A percentile compares a stretch with the other conserved stretches of the same genome.
These are phyloP conservation scores for Peronospora farinosa DNA, from an alignment of 352 stramenopile species.

Conservation along the genomic window DNA sequence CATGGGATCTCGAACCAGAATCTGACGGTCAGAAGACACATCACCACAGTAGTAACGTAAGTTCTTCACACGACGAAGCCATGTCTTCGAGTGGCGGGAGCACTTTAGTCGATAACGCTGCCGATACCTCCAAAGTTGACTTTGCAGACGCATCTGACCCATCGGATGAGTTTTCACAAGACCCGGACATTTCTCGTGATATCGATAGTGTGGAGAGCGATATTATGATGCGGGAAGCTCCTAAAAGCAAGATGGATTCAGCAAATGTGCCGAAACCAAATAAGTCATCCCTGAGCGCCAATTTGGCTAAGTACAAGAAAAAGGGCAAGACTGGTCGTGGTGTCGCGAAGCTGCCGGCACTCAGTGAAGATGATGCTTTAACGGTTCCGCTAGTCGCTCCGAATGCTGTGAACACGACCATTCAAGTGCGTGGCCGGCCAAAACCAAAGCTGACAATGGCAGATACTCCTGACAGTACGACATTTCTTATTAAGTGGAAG, in stretches of 20 bases:
- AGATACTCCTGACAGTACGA: slow-evolving; percentile 75
- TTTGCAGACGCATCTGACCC: slow-evolving; percentile 28
- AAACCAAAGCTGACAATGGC: slow-evolving; percentile 74
- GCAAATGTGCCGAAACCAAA: slow-evolving; percentile 27
- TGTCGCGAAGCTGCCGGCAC: slow-evolving; percentile 53
- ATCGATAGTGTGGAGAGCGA: slow-evolving; percentile 52
- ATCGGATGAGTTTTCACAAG: slow-evolving; percentile 35
- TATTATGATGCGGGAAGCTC: slow-evolving; percentile 38
- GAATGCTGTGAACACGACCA: slow-evolving; percentile 76
- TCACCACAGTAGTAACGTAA: slow-evolving; percentile 1
- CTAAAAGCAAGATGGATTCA: slow-evolving; percentile 30
- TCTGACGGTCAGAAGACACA: slow-evolving; percentile 18
- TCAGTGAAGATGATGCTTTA: slow-evolving; percentile 51
- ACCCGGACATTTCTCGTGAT: slow-evolving; percentile 46
- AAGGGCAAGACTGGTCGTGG: slow-evolving; percentile 62
- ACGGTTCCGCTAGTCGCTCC: slow-evolving; percentile 76
- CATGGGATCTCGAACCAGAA: slow-evolving; percentile 30
- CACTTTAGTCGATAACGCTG: slow-evolving; percentile 7
- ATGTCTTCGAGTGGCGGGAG: slow-evolving; percentile 1
- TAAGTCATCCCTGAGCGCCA: slow-evolving; percentile 46
- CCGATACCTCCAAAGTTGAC: slow-evolving; percentile 21
- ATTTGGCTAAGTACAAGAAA: slow-evolving; percentile 71
- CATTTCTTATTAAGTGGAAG: slow-evolving; percentile 86
- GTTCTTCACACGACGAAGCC: slow-evolving; percentile 10
- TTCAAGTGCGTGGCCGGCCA: slow-evolving; percentile 71